Evolutionary conservation across 2,329 filamentous ascomycete genomes (phyloP).

Genomic region (Metarhizium anisopliae): DNA sequence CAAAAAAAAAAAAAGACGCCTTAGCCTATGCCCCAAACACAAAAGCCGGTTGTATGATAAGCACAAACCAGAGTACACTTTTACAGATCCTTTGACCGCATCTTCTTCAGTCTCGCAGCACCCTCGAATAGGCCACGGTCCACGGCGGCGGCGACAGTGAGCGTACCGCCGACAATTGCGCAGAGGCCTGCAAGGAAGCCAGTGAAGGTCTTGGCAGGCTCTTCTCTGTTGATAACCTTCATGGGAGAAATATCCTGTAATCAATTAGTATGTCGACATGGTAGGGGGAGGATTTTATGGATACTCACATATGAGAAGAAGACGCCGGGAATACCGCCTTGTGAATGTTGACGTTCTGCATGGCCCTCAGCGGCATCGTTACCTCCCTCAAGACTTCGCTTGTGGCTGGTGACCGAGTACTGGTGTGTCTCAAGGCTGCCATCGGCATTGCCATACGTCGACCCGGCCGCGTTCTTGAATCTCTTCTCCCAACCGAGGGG

Average conservation of each 20-base stretch:
- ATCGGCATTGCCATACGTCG: constrained; percentile 43
- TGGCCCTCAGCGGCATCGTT: constrained; percentile 81
- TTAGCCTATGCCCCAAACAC: constrained; percentile 6
- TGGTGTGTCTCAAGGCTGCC: constrained; percentile 96
- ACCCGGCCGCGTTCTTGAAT: constrained; percentile 18
- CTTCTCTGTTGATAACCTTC: constrained; percentile 98
- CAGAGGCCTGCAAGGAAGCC: constrained; percentile 92
- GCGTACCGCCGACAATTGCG: constrained; percentile 85
- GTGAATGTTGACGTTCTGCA: constrained; percentile 80
- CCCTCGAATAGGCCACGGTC: constrained; percentile 92
- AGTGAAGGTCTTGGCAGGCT: constrained; percentile 77
- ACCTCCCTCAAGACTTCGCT: constrained; percentile 76
- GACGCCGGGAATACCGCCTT: constrained; percentile 89
- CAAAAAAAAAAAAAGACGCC: constrained; percentile 9
- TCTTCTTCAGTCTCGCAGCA: constrained; percentile 73
- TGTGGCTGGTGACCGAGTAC: constrained; percentile 96
- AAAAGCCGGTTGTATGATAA: neutral
- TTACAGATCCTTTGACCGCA: constrained; percentile 57
- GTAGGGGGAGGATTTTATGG: neutral
- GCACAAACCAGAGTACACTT: neutral
- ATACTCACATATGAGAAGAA: constrained; percentile 94
- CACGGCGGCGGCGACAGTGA: constrained; percentile 90
- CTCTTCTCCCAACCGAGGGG: constrained; percentile 79
- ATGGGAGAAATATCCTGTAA: constrained; percentile 90
- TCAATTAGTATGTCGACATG: constrained; percentile 9